These are phyloP conservation scores for Ceratorhiza oryzae-sativae DNA, from an alignment of 1,284 basidiomycete species.

Conservation along the genomic window DNA sequence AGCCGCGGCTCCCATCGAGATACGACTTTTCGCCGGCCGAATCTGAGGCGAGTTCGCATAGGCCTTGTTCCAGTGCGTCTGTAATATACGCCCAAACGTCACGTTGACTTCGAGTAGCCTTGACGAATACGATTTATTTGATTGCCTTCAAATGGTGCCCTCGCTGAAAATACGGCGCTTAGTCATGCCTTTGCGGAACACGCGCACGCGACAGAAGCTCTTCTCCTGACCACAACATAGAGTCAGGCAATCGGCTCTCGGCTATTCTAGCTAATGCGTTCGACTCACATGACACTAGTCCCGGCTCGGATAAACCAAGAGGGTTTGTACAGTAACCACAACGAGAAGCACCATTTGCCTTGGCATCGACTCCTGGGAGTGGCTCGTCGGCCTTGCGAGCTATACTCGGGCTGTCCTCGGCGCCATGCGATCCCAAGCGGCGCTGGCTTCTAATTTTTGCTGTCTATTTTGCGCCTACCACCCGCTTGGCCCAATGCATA, in stretches of 20 bases:
- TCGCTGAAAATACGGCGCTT: neutral
- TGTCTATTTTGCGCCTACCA: no score
- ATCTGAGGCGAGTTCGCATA: neutral
- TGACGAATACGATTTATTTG: neutral
- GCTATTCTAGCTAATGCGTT: neutral
- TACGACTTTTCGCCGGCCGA: neutral
- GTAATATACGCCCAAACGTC: neutral
- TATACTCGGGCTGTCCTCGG: conserved; percentile 27
- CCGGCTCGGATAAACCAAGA: conserved; percentile 1
- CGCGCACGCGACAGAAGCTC: neutral
- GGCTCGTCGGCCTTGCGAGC: conserved; percentile 4
- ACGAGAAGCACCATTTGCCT: neutral
- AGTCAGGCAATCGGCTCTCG: neutral
- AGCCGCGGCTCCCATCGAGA: neutral
- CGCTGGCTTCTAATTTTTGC: neutral
- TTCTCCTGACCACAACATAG: conserved; percentile 11
- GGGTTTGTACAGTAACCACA: neutral
- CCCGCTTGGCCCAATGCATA: conserved; percentile 1
- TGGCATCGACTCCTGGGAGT: neutral
- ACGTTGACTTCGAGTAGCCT: neutral
- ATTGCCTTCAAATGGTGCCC: neutral
- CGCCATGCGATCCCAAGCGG: neutral
- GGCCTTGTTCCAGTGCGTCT: neutral
- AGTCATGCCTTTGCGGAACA: neutral
- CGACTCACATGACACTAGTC: neutral